Evolutionary conservation across 2,329 filamentous ascomycete species (phyloP).

Genomic region (Macroventuria anomochaeta): DNA sequence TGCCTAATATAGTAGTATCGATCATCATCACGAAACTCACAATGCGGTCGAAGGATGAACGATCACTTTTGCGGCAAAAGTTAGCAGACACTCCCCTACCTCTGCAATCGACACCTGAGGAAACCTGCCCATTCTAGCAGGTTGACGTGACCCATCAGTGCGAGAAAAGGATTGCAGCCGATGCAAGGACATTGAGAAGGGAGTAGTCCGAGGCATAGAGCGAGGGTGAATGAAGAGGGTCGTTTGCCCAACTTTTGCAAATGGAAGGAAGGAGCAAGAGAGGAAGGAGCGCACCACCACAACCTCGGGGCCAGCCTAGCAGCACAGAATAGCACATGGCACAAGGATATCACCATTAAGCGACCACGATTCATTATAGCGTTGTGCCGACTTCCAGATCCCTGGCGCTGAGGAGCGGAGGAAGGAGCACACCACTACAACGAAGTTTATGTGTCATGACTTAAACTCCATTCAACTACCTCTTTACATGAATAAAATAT

Average conservation of each 20-base stretch:
- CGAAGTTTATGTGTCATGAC: not conserved
- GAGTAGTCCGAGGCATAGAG: too few species aligned
- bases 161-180: too few species aligned
- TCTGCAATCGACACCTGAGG: not conserved
- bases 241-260: too few species aligned
- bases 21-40: not conserved
- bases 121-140: not conserved
- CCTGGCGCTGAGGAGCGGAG: too few species aligned
- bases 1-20: not conserved
- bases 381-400: too few species aligned
- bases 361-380: too few species aligned
- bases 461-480: not conserved
- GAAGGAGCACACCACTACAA: not conserved
- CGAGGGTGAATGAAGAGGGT: not conserved
- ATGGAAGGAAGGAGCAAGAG: too few species aligned
- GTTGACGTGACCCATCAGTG: not conserved
- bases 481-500: slow-evolving; percentile 13
- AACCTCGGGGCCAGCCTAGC: not conserved
- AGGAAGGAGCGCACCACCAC: not conserved
- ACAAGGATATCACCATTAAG: too few species aligned
- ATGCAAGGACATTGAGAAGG: not conserved
- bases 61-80: not conserved
- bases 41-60: not conserved
- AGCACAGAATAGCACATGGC: too few species aligned
- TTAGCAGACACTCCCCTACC: not conserved